Conservation (phyloP, 2,329 filamentous ascomycete species). For the Cladophialophora psammophila region DNA sequence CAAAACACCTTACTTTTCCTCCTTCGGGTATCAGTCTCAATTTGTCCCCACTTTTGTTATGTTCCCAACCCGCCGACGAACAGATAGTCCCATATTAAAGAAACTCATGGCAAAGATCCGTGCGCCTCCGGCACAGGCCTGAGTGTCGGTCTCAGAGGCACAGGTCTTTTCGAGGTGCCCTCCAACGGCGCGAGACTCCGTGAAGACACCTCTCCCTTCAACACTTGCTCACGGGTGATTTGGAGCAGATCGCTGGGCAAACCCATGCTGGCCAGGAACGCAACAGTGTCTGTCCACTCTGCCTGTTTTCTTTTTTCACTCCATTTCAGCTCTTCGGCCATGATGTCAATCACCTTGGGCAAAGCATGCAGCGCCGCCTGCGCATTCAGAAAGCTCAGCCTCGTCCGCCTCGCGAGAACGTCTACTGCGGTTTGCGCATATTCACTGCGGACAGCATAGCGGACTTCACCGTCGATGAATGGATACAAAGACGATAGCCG, state of each 20-base stretch:
- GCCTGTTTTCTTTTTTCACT: constrained; percentile 71
- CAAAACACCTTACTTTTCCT: constrained; percentile 3
- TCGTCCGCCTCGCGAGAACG: constrained; percentile 81
- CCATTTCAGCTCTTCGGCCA: constrained; percentile 85
- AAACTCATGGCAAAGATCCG: constrained; percentile 24
- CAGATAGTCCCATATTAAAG: not conserved
- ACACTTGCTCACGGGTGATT: constrained; percentile 64
- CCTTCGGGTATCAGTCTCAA: constrained; percentile 1
- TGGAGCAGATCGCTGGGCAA: constrained; percentile 62
- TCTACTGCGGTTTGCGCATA: constrained; percentile 92
- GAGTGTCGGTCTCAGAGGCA: constrained; percentile 26
- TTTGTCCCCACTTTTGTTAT: not conserved
- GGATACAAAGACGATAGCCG: constrained; percentile 85
- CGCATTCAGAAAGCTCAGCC: constrained; percentile 88
- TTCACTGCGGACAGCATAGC: constrained; percentile 86
- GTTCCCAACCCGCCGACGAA: not conserved
- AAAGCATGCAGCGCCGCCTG: constrained; percentile 87
- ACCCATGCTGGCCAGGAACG: constrained; percentile 68
- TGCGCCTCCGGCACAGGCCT: constrained; percentile 21
- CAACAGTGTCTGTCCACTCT: constrained; percentile 77
- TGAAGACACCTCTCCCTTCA: constrained; percentile 24
- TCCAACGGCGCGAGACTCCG: constrained; percentile 20
- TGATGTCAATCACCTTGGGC: constrained; percentile 85
- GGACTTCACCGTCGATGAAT: constrained; percentile 89
- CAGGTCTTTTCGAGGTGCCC: constrained; percentile 16